Conservation (phyloP, 2,329 filamentous ascomycete species). For the Clonostachys solani region DNA sequence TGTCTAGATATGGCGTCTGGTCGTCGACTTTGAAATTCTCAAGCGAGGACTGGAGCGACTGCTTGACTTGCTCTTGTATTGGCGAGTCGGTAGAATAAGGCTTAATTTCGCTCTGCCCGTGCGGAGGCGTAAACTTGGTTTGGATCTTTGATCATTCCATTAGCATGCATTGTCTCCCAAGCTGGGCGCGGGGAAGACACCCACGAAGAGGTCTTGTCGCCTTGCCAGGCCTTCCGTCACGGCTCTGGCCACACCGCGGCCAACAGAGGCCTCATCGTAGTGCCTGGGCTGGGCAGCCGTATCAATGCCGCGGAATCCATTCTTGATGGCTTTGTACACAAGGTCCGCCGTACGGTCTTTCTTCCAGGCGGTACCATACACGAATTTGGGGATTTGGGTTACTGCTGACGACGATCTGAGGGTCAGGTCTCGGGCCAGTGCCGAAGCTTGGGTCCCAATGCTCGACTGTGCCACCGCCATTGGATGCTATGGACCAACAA, state of each 20-base stretch:
- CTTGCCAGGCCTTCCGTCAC: conserved; percentile 54
- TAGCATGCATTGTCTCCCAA: too few relatives aligned
- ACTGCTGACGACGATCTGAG: background rate
- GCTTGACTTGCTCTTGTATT: conserved; percentile 59
- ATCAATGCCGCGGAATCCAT: conserved; percentile 71
- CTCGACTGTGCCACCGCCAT: conserved; percentile 7
- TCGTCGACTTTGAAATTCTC: conserved; percentile 48
- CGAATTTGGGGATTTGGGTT: conserved; percentile 37
- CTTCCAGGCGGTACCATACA: conserved; percentile 90
- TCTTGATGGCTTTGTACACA: conserved; percentile 62
- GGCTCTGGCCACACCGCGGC: conserved; percentile 59
- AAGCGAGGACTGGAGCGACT: conserved; percentile 65
- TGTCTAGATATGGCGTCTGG: conserved; percentile 51
- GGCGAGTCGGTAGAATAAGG: conserved; percentile 58
- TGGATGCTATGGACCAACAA: too few relatives aligned
- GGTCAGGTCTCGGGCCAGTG: conserved; percentile 24
- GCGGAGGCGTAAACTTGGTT: conserved; percentile 73
- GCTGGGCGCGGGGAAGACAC: conserved; percentile 10
- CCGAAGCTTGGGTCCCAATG: conserved; percentile 17
- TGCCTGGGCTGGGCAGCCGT: conserved; percentile 77
- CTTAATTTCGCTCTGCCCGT: conserved; percentile 55
- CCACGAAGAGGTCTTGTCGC: conserved; percentile 57
- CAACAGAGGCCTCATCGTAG: conserved; percentile 71
- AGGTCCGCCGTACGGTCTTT: conserved; percentile 62
- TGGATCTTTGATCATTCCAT: conserved; percentile 49